Conservation (phyloP, 1,284 basidiomycete species). For the Phylloporus sp. region DNA sequence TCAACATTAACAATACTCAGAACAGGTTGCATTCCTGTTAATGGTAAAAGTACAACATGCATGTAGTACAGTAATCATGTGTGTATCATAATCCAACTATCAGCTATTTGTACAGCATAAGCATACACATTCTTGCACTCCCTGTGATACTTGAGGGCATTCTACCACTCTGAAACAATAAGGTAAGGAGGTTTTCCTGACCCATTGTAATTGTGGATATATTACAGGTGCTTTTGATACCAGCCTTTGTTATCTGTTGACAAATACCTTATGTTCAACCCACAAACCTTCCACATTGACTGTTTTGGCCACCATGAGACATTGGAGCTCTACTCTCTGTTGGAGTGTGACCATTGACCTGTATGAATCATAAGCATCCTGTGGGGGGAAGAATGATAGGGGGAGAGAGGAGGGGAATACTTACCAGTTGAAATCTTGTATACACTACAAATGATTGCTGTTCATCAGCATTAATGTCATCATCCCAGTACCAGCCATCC, state of each 20-base stretch:
- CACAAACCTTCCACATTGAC: conserved; percentile 9
- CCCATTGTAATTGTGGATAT: not conserved
- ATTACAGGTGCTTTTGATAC: conserved; percentile 1
- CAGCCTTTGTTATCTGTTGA: not conserved
- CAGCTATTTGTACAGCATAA: too few species aligned
- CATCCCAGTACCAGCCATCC: conserved; percentile 8
- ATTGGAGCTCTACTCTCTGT: conserved; percentile 6
- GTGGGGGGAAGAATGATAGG: not conserved
- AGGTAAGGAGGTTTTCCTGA: too few species aligned
- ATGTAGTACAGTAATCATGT: too few species aligned
- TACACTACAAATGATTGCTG: conserved; percentile 20
- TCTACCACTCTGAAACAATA: too few species aligned
- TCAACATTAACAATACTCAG: too few species aligned
- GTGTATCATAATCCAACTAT: too few species aligned
- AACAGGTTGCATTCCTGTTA: too few species aligned
- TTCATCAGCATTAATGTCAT: conserved; percentile 14
- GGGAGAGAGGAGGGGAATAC: too few species aligned
- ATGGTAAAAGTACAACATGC: too few species aligned
- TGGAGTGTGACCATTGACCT: not conserved
- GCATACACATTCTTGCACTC: too few species aligned
- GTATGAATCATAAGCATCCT: not conserved
- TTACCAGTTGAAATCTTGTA: conserved; percentile 24
- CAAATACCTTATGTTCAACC: conserved; percentile 1
- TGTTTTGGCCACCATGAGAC: conserved; percentile 22
- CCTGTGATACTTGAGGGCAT: too few species aligned